These are phyloP conservation scores for Xylaria venustula DNA, from an alignment of 495 filamentous ascomycete species.

Conservation along the genomic window DNA sequence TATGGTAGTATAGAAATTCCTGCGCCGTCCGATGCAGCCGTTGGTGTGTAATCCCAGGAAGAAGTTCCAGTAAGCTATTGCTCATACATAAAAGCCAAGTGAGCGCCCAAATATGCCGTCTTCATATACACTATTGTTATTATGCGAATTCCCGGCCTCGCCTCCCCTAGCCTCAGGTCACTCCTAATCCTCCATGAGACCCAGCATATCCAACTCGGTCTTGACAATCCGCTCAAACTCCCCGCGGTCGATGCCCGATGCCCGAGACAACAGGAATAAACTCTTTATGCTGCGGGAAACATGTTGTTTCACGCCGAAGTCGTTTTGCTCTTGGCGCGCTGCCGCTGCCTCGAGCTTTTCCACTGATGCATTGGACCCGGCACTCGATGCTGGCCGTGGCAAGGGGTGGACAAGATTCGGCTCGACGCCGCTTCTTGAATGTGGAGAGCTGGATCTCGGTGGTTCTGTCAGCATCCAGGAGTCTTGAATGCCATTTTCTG, in stretches of 20 bases:
- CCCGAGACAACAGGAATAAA: constrained; percentile 75
- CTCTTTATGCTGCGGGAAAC: constrained; percentile 86
- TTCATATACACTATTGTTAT: not conserved
- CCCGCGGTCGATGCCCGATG: constrained; percentile 73
- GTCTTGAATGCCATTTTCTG: constrained; percentile 26
- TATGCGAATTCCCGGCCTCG: not conserved
- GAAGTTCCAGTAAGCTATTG: not conserved
- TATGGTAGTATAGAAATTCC: not conserved
- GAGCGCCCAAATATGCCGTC: not conserved
- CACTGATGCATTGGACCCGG: constrained; percentile 56
- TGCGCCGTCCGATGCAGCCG: constrained; percentile 16
- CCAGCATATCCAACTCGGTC: constrained; percentile 76
- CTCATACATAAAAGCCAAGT: not conserved
- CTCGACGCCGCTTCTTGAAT: constrained; percentile 26
- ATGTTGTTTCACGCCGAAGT: constrained; percentile 85
- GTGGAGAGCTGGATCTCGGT: constrained; percentile 39
- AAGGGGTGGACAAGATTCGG: constrained; percentile 34
- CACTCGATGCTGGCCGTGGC: constrained; percentile 52
- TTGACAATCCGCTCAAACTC: constrained; percentile 82
- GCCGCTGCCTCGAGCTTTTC: constrained; percentile 66
- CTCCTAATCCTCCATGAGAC: constrained; percentile 69
- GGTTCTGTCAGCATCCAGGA: constrained; percentile 39
- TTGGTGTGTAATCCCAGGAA: not conserved
- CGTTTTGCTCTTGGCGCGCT: constrained; percentile 62
- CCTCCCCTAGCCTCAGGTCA: not conserved